Evolutionary conservation across 2,329 filamentous ascomycete species (phyloP).

Genomic region (Pseudogymnoascus sp.): DNA sequence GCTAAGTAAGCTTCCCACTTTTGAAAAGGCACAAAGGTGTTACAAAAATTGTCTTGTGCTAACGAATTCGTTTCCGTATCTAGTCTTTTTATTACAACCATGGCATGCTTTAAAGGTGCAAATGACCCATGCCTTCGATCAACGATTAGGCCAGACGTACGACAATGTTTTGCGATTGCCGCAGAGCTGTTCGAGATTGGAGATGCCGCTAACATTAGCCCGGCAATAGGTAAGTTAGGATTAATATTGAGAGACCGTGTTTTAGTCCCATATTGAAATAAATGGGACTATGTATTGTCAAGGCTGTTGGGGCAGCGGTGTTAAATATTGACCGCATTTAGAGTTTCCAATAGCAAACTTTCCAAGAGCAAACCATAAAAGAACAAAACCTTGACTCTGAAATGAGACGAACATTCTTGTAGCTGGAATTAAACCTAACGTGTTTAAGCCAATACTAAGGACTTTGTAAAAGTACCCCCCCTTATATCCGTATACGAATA

Average conservation of each 20-base stretch:
- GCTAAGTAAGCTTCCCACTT: neutral
- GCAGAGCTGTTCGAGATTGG: slow-evolving; percentile 3
- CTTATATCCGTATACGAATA: neutral
- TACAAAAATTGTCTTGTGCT: neutral
- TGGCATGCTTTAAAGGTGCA: slow-evolving; percentile 1
- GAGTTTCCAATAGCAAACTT: neutral
- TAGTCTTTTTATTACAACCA: slow-evolving; percentile 1
- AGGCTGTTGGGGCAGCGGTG: neutral
- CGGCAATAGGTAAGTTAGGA: slow-evolving; percentile 6
- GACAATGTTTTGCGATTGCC: neutral
- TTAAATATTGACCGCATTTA: neutral
- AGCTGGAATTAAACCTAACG: neutral
- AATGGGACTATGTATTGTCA: neutral
- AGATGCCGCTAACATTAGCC: neutral
- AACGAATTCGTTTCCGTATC: neutral
- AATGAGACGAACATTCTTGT: neutral
- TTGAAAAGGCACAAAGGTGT: neutral
- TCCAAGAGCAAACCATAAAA: neutral
- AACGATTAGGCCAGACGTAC: neutral
- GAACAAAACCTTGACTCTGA: neutral
- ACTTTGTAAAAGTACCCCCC: neutral
- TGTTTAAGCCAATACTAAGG: neutral
- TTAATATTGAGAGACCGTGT: slow-evolving; percentile 7
- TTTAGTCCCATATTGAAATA: neutral
- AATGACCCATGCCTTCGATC: neutral